Evolutionary conservation across 129 eudicot species (phyloP).

Genomic region (Arctium minus): DNA sequence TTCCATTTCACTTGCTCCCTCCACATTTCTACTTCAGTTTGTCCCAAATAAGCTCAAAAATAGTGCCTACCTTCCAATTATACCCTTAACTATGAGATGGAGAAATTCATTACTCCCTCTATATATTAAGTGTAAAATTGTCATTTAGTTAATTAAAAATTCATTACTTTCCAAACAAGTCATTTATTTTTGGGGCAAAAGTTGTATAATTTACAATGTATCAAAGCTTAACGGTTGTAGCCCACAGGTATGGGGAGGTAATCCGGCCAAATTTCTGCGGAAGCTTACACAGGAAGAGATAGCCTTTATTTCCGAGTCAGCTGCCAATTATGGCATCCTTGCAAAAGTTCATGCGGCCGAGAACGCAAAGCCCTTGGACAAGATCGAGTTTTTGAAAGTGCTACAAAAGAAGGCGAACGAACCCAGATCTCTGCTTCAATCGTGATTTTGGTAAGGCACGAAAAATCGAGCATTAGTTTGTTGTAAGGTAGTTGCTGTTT

Average conservation of each 20-base stretch:
- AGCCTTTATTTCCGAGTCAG: constrained; percentile 63
- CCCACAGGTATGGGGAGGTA: constrained; percentile 82
- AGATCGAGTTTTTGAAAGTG: constrained; percentile 57
- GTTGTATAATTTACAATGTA: background rate
- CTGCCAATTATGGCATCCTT: constrained; percentile 57
- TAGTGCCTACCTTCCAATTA: too few relatives aligned
- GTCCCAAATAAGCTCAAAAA: too few relatives aligned
- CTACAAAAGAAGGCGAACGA: constrained; percentile 54
- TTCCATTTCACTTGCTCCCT: too few relatives aligned
- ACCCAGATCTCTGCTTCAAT: constrained; percentile 49
- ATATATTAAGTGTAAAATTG: background rate
- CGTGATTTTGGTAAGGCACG: background rate
- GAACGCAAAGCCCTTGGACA: constrained; percentile 61
- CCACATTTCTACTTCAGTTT: too few relatives aligned
- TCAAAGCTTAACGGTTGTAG: background rate
- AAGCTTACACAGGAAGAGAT: constrained; percentile 78
- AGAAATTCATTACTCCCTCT: background rate
- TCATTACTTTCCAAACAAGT: too few relatives aligned
- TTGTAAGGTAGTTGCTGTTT: background rate
- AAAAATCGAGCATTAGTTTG: background rate
- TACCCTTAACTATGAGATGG: too few relatives aligned
- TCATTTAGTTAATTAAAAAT: background rate
- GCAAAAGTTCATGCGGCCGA: constrained; percentile 78
- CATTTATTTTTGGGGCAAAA: background rate
- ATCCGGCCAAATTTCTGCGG: constrained; percentile 84